Evolutionary conservation across 768 basidiomycete species (phyloP).

Genomic region (Amanita pseudoporphyria): DNA sequence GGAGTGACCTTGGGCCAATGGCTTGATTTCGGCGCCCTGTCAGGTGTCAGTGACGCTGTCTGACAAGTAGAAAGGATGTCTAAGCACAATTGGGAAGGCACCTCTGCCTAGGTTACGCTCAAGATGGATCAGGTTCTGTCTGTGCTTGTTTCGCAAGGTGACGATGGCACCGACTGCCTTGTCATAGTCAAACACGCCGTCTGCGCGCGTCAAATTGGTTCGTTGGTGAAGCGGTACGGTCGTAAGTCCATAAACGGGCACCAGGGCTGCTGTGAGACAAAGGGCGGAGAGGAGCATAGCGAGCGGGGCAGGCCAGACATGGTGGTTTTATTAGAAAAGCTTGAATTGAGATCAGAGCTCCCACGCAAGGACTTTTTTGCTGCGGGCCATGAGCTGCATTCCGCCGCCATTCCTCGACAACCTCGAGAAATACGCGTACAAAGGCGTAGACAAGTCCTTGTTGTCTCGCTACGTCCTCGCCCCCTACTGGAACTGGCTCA

Average conservation of each 20-base stretch:
- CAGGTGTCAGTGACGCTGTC: too few species aligned
- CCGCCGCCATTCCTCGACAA: conserved; percentile 38
- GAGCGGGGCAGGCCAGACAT: background rate
- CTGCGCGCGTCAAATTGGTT: conserved; percentile 7
- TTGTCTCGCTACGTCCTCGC: conserved; percentile 68
- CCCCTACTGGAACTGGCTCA: conserved; percentile 89
- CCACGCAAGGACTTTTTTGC: too few species aligned
- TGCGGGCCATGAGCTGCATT: background rate
- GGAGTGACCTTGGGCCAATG: background rate
- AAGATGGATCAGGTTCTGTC: conserved; percentile 16
- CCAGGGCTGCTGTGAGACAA: background rate
- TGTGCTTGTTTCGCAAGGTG: conserved; percentile 16
- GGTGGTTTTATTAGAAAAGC: too few species aligned
- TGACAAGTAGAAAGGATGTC: too few species aligned
- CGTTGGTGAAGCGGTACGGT: background rate
- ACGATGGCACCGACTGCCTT: conserved; percentile 11
- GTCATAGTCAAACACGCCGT: conserved; percentile 16
- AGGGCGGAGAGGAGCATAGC: background rate
- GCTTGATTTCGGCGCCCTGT: background rate
- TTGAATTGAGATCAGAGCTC: too few species aligned
- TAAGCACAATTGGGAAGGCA: background rate
- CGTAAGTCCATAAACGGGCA: background rate
- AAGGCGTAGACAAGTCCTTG: conserved; percentile 38
- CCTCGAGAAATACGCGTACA: conserved; percentile 55
- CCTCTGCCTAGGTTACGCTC: conserved; percentile 11